Evolutionary conservation across 768 basidiomycete species (phyloP), one percentile per base, ranked within the genome.

Genomic region (Cystobasidium ongulense): DNA sequence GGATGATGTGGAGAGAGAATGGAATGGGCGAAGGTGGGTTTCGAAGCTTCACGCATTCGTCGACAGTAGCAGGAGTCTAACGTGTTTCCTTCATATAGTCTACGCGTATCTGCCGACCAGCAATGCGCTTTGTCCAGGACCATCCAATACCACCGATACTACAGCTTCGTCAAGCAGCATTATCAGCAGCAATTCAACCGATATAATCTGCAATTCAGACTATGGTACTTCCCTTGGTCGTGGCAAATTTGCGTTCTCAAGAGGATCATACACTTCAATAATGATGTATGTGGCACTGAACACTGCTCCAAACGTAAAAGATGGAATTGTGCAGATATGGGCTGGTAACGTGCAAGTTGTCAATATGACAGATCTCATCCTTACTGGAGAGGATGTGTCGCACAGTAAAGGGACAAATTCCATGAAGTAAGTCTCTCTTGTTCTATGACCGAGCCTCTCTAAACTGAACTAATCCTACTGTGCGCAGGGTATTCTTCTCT

Each of bases 71-170:
- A n/a, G n/a, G n/a, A n/a, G n/a, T n/a, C 8, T 39, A 39, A 39
- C 29, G 11, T 71, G 25, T 13, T 31, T 8, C 53, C n/a, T 53
- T 61, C 68, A 63, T 64, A 11, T 63, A 52, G 63, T 38, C 13
- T 59, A 73, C 15, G 54, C 54, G n/a, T 63, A 63, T 59, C 71
- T 41, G 7, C 35, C 54, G 21, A 25, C 29, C 1, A 29, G 89
- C 86, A 88, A 85, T 29, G 86, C 85, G 18, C 84, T 91, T 75
- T 82, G 84, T 33, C 84, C 90, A 81, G 86, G 89, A 18, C 11
- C 54, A 21, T 21, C 71, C 15, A 54, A 71, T 38, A 29, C 23
- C 15, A 54, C 59, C 25, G 7, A 13, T 21, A 63, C 54, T 4
- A 17, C 57, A 31, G 23, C 57, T 4, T 23, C 27, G 21, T 29